Evolutionary conservation across 2,329 filamentous ascomycete genomes (phyloP).

Genomic region (Beauveria rudraprayagi): DNA sequence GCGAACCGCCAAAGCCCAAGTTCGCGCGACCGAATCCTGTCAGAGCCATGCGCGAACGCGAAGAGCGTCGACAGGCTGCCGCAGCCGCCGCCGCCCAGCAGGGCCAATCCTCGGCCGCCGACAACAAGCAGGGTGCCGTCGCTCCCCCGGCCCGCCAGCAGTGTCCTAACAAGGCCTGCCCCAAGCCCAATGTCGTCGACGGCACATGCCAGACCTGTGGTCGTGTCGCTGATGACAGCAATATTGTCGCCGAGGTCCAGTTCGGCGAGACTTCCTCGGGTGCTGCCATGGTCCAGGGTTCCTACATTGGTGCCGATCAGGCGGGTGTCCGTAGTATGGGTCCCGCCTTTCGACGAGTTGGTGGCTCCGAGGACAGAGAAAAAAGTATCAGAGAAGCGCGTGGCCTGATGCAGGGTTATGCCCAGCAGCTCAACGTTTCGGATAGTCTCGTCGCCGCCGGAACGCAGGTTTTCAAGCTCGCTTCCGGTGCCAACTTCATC

Average conservation of each 20-base stretch:
- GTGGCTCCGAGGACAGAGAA: conserved; percentile 50
- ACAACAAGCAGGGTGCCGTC: conserved; percentile 23
- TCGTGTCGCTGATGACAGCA: conserved; percentile 72
- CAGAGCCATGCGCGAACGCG: conserved; percentile 44
- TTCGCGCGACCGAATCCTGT: conserved; percentile 39
- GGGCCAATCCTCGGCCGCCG: conserved; percentile 21
- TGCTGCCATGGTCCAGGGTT: conserved; percentile 84
- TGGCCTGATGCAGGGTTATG: conserved; percentile 54
- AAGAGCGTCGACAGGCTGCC: conserved; percentile 35
- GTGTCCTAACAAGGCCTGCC: conserved; percentile 53
- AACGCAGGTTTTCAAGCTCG: conserved; percentile 68
- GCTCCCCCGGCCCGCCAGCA: conserved; percentile 30
- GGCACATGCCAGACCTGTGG: conserved; percentile 77
- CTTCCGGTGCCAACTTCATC: conserved; percentile 67
- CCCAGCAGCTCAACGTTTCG: conserved; percentile 49
- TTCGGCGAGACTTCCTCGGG: conserved; percentile 85
- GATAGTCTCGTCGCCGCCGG: conserved; percentile 57
- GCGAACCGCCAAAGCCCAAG: conserved; percentile 28
- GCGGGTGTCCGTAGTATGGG: conserved; percentile 64
- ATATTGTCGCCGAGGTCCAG: conserved; percentile 85
- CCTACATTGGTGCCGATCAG: conserved; percentile 78
- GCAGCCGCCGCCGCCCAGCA: conserved; percentile 20
- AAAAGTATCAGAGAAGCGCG: conserved; percentile 51
- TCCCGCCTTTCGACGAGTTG: conserved; percentile 52
- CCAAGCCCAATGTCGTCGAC: conserved; percentile 53